Conservation (phyloP, 2,329 filamentous ascomycete genomes). For the Apiospora rasikravindrae region DNA sequence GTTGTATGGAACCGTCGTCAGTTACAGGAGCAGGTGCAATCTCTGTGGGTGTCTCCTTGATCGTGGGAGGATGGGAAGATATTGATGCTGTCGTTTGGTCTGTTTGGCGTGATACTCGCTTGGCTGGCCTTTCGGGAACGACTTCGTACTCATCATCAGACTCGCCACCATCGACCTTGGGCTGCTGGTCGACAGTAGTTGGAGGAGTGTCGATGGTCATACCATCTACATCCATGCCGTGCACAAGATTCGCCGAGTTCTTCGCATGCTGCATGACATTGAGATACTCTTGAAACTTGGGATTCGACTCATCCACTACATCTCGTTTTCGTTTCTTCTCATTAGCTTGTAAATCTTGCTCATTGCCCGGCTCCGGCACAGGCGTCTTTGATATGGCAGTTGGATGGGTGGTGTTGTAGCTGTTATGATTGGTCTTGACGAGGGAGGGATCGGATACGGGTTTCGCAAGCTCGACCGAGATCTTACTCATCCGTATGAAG, state of each 20-base stretch:
- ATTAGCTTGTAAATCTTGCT: slow-evolving; percentile 34
- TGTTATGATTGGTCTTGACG: slow-evolving; percentile 31
- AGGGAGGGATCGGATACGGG: slow-evolving; percentile 58
- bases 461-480: slow-evolving; percentile 85
- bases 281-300: slow-evolving; percentile 86
- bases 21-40: neutral
- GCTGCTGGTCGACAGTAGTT: slow-evolving; percentile 43
- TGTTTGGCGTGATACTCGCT: slow-evolving; percentile 49
- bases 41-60: neutral
- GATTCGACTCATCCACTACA: slow-evolving; percentile 65
- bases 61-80: neutral
- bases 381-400: neutral
- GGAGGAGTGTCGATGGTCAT: slow-evolving; percentile 19
- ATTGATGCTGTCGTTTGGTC: slow-evolving; percentile 8
- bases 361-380: neutral
- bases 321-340: slow-evolving; percentile 72
- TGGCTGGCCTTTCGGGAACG: slow-evolving; percentile 59
- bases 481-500: slow-evolving; percentile 95
- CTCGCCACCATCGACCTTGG: slow-evolving; percentile 56
- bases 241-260: slow-evolving; percentile 64
- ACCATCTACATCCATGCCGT: slow-evolving; percentile 47
- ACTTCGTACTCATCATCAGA: slow-evolving; percentile 80
- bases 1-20: neutral
- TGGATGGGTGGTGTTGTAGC: slow-evolving; percentile 18
- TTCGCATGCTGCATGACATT: slow-evolving; percentile 77